Evolutionary conservation across 176 grass and related monocot species (phyloP).

Genomic region (Musa troglodytarum): DNA sequence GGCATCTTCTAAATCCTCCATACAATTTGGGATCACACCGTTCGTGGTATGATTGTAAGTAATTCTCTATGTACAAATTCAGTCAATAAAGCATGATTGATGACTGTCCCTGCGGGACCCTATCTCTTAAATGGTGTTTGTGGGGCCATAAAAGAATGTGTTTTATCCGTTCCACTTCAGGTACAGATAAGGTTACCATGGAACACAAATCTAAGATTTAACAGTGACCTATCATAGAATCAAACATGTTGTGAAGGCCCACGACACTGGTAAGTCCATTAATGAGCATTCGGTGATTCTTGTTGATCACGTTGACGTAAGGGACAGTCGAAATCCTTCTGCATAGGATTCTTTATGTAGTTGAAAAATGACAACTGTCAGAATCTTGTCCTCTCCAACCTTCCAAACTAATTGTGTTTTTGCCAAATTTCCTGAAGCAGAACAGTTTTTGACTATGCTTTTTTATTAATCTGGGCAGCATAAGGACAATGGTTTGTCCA

Average conservation of each 20-base stretch:
- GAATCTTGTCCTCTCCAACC: neutral
- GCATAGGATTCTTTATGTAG: slow-evolving; percentile 1
- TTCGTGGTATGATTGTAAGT: neutral
- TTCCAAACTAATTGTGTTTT: neutral
- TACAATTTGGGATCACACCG: neutral
- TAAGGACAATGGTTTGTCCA: neutral
- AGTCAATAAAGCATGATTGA: neutral
- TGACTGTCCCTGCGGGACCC: neutral
- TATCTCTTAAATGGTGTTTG: neutral
- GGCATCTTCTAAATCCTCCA: neutral
- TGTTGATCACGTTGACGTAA: neutral
- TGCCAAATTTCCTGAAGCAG: neutral
- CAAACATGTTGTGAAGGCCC: neutral
- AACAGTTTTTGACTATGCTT: neutral
- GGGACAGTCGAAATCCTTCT: neutral
- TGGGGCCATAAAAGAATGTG: neutral
- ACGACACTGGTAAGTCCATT: neutral
- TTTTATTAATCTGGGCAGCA: neutral
- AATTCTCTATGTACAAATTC: neutral
- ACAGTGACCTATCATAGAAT: neutral
- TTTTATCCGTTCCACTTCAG: neutral
- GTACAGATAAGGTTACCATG: neutral
- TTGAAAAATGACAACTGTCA: neutral
- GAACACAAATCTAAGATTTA: neutral
- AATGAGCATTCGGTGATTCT: neutral